Percentiles rank a stretch among this genome's conserved stretches.
These are phyloP conservation scores for Clarireedia paspali DNA, from an alignment of 2,329 filamentous ascomycete species.

Conservation along the genomic window DNA sequence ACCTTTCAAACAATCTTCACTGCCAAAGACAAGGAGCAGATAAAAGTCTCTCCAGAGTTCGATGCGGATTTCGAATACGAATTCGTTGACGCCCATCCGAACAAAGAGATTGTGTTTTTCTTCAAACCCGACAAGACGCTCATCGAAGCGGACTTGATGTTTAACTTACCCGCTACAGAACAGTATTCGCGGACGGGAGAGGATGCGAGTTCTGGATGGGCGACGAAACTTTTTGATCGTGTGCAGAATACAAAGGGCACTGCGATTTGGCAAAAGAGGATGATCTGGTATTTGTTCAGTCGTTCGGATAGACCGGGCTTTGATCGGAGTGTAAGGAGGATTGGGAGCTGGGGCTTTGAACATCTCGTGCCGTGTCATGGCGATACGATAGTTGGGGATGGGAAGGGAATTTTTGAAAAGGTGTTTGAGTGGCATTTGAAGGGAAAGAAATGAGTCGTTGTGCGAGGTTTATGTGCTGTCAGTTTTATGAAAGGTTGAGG, in stretches of 20 bases:
- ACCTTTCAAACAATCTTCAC: constrained; percentile 63
- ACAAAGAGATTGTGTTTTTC: constrained; percentile 82
- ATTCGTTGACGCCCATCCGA: constrained; percentile 71
- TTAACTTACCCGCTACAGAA: constrained; percentile 82
- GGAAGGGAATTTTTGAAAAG: constrained; percentile 68
- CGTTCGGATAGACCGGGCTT: constrained; percentile 57
- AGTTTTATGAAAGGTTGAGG: no score
- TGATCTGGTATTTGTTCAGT: constrained; percentile 70
- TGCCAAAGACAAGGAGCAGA: constrained; percentile 40
- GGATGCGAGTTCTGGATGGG: constrained; percentile 46
- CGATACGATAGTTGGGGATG: constrained; percentile 69
- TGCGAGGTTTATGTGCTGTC: no score
- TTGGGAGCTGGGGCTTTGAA: constrained; percentile 76
- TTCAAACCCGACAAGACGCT: constrained; percentile 73
- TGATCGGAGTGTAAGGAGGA: constrained; percentile 58
- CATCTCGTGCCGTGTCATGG: constrained; percentile 88
- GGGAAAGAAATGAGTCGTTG: constrained; percentile 21
- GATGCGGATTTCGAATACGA: constrained; percentile 81
- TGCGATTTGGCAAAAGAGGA: constrained; percentile 69
- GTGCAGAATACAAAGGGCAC: constrained; percentile 54
- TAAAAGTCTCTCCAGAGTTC: constrained; percentile 66
- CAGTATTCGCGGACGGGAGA: constrained; percentile 62
- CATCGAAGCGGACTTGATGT: constrained; percentile 84
- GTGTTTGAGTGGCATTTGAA: constrained; percentile 78
- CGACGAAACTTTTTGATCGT: constrained; percentile 47